Conservation (phyloP, 148 eudicot species). For the Suaeda aralocaspica region DNA sequence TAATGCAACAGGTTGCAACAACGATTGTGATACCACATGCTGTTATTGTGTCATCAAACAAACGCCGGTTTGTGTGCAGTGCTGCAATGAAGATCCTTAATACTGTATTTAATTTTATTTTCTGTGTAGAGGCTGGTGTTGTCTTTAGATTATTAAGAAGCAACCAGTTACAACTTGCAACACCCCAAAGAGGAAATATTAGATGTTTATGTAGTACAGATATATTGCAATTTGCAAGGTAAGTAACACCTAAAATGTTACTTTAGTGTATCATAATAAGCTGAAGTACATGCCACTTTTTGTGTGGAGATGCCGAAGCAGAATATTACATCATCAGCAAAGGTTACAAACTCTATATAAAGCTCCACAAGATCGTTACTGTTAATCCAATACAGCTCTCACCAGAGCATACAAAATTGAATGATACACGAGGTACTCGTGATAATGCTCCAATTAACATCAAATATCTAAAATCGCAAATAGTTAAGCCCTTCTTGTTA, state of each 20-base stretch:
- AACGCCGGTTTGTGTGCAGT: constrained; percentile 54
- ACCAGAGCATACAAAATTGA: constrained; percentile 2
- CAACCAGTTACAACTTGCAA: too few relatives aligned
- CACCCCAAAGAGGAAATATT: too few relatives aligned
- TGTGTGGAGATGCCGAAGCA: neutral
- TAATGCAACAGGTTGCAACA: constrained; percentile 46
- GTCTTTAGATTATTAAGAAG: too few relatives aligned
- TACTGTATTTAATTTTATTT: neutral
- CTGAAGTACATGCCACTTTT: neutral
- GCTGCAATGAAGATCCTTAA: constrained; percentile 48
- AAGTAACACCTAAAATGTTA: too few relatives aligned
- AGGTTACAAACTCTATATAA: neutral
- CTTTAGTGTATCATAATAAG: too few relatives aligned
- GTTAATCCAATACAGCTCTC: neutral
- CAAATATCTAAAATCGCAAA: neutral
- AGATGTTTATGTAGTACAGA: too few relatives aligned
- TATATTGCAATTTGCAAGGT: too few relatives aligned
- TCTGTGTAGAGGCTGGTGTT: neutral
- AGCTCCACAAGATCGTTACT: neutral
- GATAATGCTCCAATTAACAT: neutral
- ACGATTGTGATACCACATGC: constrained; percentile 55
- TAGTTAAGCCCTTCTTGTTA: constrained; percentile 45
- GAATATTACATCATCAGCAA: constrained; percentile 19
- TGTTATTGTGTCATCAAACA: constrained; percentile 57
- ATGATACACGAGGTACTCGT: neutral